Percentiles rank a stretch among this genome's conserved stretches.
Conservation (phyloP, 495 filamentous ascomycete species). For the Oleoguttula mirabilis region DNA sequence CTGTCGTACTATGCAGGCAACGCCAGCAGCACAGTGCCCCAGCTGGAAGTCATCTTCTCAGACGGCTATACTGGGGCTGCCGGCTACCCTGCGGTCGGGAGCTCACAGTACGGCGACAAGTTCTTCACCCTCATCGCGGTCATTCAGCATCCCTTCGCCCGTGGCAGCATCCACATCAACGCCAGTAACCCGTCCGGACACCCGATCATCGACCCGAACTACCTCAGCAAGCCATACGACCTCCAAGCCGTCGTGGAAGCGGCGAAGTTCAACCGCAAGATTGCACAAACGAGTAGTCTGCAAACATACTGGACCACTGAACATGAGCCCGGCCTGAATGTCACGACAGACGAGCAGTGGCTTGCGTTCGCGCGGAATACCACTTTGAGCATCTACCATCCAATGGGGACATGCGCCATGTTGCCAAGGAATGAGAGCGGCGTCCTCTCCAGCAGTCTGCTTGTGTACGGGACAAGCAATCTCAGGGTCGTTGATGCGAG, state of each 20-base stretch:
- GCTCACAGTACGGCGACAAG: conserved; percentile 5
- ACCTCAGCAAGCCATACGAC: conserved; percentile 12
- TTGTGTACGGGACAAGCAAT: conserved; percentile 24
- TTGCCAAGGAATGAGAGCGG: conserved; percentile 32
- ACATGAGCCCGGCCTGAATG: conserved; percentile 13
- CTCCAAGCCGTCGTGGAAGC: conserved; percentile 5
- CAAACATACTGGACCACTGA: not conserved
- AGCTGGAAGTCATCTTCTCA: conserved; percentile 22
- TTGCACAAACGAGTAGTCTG: conserved; percentile 8
- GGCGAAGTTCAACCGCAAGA: conserved; percentile 10
- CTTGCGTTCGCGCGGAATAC: conserved; percentile 4
- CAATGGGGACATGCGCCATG: conserved; percentile 41
- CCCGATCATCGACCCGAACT: conserved; percentile 15
- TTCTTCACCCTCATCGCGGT: conserved; percentile 17
- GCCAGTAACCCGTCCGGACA: not conserved
- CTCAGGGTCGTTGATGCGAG: conserved; percentile 21
- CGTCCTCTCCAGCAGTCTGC: conserved; percentile 32
- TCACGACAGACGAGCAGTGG: conserved; percentile 13
- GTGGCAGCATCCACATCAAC: conserved; percentile 18
- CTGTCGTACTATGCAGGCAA: conserved; percentile 8
- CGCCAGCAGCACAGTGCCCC: conserved; percentile 7
- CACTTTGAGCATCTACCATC: conserved; percentile 27
- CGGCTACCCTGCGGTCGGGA: conserved; percentile 14
- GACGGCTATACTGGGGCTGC: conserved; percentile 20
- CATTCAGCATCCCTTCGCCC: conserved; percentile 18